Base-by-base conservation (phyloP, 208 protist species). In the Wallacemonas rigidus region DNA sequence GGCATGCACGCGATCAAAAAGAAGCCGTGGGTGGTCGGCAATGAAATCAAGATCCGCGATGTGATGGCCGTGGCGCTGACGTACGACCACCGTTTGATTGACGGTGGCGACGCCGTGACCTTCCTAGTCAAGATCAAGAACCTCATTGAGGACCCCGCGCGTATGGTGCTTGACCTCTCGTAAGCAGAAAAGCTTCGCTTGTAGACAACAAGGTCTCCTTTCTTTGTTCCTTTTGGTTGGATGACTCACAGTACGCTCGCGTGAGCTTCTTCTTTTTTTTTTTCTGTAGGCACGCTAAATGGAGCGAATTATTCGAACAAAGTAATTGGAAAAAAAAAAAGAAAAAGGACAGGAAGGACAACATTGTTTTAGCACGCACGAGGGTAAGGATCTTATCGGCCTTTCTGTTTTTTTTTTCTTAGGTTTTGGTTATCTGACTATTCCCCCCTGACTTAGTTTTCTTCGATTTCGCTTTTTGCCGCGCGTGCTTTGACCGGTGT, bases 41-140 rank as follows among this genome's bases (percentile, higher is more conserved):
- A 90, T 63, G 83, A 93, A 45, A 87, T 99, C 47, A 93, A 92
- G 48, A 90, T 99, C 53, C 91, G 98, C 51, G 98, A 99, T 74
- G 97, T 99, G 64, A 99, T 99, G 98, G 99, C 98, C 45, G 84
- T 99, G n/a, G 98, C 98, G 8, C 89, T 99, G 15, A 99, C 99
- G 47, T 99, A 99, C 89, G 98, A 99, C 79, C 99, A 99, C 85
- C 97, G 99, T 64, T 85, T 99, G 40, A 99, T 99, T 75, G 98
- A 99, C 74, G 99, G 98, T 45, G 84, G 97, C 54, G 98, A 99
- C 65, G 98, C 98, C 39, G 98, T 99, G 4, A 97, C 95, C n/a
- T 99, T 99, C 79, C 88, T 99, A 69, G 89, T 95, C n/a, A 98
- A 95, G 75, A 90, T 99, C 75, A 99, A 99, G 88, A 97, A 98